A percentile compares a stretch with the other conserved stretches of the same genome.
Conservation (phyloP, 106 monocot species). For the Posidonia australis region DNA sequence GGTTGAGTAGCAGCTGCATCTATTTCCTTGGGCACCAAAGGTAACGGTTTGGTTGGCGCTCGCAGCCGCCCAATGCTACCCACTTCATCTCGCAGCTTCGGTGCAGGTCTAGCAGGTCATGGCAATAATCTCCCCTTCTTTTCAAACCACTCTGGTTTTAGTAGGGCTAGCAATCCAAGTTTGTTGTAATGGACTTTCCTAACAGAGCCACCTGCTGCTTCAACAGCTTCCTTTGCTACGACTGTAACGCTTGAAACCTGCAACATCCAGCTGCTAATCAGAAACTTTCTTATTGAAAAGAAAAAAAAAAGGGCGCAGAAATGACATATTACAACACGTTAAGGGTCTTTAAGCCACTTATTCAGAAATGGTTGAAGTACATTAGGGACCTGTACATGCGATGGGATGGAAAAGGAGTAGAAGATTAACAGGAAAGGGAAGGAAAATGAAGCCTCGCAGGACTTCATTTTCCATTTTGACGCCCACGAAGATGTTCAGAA, state of each 20-base stretch:
- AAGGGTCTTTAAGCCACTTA: too few species aligned
- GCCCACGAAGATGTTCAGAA: too few species aligned
- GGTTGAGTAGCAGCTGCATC: constrained; percentile 2
- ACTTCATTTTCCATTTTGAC: too few species aligned
- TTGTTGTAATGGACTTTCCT: constrained; percentile 93
- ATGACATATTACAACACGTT: too few species aligned
- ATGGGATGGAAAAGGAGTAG: too few species aligned
- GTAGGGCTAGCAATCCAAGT: constrained; percentile 66
- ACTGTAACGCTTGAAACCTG: constrained; percentile 81
- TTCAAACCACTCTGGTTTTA: constrained; percentile 94
- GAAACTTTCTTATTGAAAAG: too few species aligned
- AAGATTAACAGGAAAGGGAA: too few species aligned
- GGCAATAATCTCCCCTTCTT: constrained; percentile 92
- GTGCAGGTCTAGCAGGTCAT: constrained; percentile 72
- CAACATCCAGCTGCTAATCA: neutral
- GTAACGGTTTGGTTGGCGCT: constrained; percentile 87
- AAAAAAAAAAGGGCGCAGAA: too few species aligned
- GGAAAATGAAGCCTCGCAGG: too few species aligned
- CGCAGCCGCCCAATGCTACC: constrained; percentile 83
- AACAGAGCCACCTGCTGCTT: constrained; percentile 86
- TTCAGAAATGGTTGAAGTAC: too few species aligned
- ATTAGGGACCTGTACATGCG: too few species aligned
- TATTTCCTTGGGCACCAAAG: constrained; percentile 35
- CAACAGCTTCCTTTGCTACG: constrained; percentile 82
- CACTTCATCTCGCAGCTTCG: constrained; percentile 72